A percentile compares a stretch with the other conserved stretches of the same genome.
Conservation (phyloP, 2,329 filamentous ascomycete species). For the Ambrosiella xylebori region DNA sequence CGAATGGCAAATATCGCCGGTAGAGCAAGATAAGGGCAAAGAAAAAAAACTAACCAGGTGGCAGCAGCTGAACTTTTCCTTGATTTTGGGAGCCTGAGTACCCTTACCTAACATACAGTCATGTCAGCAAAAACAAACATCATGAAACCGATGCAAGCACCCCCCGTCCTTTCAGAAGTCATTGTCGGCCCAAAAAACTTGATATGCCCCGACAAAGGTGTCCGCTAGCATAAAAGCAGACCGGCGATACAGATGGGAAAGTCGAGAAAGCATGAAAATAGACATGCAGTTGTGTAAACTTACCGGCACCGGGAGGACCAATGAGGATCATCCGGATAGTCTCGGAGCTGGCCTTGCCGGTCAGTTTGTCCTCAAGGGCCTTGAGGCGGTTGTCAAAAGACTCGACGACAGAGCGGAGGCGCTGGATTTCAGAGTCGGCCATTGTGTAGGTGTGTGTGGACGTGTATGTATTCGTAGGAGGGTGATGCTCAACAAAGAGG, state of each 20-base stretch:
- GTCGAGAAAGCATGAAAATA: too few species aligned
- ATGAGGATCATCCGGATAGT: constrained; percentile 94
- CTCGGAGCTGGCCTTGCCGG: constrained; percentile 37
- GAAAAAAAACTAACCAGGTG: constrained; percentile 50
- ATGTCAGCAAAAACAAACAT: neutral
- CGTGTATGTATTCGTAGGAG: constrained; percentile 14
- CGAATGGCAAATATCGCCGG: neutral
- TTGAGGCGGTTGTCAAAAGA: constrained; percentile 74
- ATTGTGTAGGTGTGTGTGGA: constrained; percentile 36
- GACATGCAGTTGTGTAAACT: constrained; percentile 18
- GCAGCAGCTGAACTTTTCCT: constrained; percentile 94
- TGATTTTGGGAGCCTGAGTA: constrained; percentile 93
- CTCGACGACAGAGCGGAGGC: constrained; percentile 68
- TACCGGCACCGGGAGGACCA: constrained; percentile 93
- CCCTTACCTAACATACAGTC: constrained; percentile 61
- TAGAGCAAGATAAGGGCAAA: neutral
- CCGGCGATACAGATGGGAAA: too few species aligned
- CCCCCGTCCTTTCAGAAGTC: neutral
- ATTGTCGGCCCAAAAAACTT: neutral
- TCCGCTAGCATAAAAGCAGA: neutral
- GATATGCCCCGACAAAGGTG: neutral
- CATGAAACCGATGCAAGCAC: neutral
- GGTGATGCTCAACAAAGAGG: neutral
- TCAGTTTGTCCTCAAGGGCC: constrained; percentile 61
- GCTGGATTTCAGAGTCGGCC: constrained; percentile 73